A percentile compares a stretch with the other conserved stretches of the same genome.
These are phyloP conservation scores for Brassica napus DNA, from an alignment of 345 rosid genomes.

Conservation along the genomic window DNA sequence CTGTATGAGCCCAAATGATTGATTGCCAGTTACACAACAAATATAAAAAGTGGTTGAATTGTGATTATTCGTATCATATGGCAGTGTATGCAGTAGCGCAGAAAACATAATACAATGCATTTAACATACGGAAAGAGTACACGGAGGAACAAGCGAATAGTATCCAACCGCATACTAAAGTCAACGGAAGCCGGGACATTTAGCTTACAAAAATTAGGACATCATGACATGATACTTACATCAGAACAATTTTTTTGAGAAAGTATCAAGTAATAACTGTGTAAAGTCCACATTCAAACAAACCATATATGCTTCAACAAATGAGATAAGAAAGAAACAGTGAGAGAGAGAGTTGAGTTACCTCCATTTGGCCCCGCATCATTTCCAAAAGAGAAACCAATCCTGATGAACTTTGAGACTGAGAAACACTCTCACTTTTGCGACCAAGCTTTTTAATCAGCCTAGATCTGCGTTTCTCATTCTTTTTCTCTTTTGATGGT, in stretches of 20 bases:
- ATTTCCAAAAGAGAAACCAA: conserved; percentile 79
- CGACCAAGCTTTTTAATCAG: conserved; percentile 95
- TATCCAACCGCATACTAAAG: conserved; percentile 22
- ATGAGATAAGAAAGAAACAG: conserved; percentile 16
- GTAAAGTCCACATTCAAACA: background rate
- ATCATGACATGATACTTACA: conserved; percentile 8
- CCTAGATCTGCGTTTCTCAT: conserved; percentile 70
- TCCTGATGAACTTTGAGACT: conserved; percentile 70
- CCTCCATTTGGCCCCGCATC: conserved; percentile 98
- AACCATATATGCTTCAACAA: conserved; percentile 11
- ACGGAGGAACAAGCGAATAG: background rate
- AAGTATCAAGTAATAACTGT: background rate
- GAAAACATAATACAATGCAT: conserved; percentile 17
- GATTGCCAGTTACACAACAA: conserved; percentile 20
- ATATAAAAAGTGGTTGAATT: background rate
- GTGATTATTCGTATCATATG: conserved; percentile 7
- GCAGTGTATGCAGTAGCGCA: conserved; percentile 2
- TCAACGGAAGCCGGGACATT: conserved; percentile 7
- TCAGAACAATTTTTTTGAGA: background rate
- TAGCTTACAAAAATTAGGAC: conserved; percentile 11
- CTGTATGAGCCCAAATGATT: conserved; percentile 44
- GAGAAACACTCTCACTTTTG: conserved; percentile 60
- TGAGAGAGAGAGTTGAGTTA: conserved; percentile 33
- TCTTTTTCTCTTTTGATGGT: conserved; percentile 88
- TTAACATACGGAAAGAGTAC: background rate